These are phyloP conservation scores for Cercospora berteroae DNA, from an alignment of 2,329 filamentous ascomycete genomes.

Conservation along the genomic window DNA sequence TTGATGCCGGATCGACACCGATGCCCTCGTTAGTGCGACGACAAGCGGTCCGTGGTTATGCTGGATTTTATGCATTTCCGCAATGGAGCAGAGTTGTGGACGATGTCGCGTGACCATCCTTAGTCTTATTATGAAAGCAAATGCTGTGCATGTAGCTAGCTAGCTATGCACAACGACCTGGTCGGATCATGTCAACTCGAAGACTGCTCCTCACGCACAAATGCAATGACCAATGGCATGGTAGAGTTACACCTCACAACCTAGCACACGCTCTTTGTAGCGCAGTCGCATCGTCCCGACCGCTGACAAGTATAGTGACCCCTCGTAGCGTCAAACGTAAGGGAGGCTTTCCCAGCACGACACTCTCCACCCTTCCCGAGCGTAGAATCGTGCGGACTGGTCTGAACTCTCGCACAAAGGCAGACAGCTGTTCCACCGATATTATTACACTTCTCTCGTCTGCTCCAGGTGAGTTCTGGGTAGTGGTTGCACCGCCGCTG, in stretches of 20 bases:
- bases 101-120: background rate
- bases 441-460: background rate
- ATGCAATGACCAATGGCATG: too few species aligned
- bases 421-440: background rate
- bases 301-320: background rate
- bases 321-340: background rate
- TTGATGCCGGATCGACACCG: background rate
- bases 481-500: background rate
- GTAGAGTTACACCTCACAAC: too few species aligned
- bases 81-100: background rate
- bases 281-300: background rate
- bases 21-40: background rate
- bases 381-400: background rate
- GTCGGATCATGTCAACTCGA: too few species aligned
- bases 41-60: background rate
- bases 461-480: background rate
- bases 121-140: too few species aligned
- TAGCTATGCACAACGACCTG: too few species aligned
- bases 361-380: background rate
- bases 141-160: too few species aligned
- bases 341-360: background rate
- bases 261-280: too few species aligned
- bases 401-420: background rate
- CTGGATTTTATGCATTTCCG: background rate
- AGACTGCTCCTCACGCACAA: too few species aligned